Conservation (phyloP, 345 rosid genomes). For the Combretum micranthum region DNA sequence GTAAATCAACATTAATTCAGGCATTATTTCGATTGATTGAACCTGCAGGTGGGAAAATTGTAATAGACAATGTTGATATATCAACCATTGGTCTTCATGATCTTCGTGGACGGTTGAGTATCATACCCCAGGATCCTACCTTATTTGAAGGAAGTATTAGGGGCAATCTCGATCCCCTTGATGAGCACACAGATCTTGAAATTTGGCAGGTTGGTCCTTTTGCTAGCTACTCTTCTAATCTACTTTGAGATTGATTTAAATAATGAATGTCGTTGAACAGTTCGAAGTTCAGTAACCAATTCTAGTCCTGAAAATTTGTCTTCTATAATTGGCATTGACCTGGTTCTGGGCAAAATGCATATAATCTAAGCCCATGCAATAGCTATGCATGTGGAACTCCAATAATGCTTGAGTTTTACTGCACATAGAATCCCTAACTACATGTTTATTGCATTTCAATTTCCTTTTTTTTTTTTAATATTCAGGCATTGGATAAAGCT, state of each 20-base stretch:
- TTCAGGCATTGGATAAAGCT: constrained; percentile 91
- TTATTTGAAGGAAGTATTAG: constrained; percentile 94
- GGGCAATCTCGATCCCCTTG: constrained; percentile 94
- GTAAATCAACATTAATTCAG: constrained; percentile 95
- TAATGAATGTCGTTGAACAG: background rate
- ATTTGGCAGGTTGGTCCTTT: constrained; percentile 70
- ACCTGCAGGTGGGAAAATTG: constrained; percentile 73
- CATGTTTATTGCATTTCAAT: background rate
- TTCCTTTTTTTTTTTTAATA: constrained; percentile 1
- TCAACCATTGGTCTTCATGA: constrained; percentile 91
- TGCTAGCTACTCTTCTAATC: background rate
- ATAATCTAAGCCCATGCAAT: too few relatives aligned
- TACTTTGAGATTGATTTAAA: too few relatives aligned
- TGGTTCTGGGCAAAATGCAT: too few relatives aligned
- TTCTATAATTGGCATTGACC: too few relatives aligned
- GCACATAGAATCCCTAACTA: background rate
- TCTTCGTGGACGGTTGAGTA: constrained; percentile 88
- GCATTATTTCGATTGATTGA: constrained; percentile 93
- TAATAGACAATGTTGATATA: constrained; percentile 91
- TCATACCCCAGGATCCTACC: constrained; percentile 98
- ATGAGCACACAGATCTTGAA: constrained; percentile 80
- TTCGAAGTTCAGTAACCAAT: too few relatives aligned
- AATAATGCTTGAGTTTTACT: background rate
- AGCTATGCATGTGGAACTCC: background rate
- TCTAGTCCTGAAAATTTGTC: too few relatives aligned